These are phyloP conservation scores for Galeopsis tetrahit DNA, from an alignment of 257 asterid species.

Conservation along the genomic window DNA sequence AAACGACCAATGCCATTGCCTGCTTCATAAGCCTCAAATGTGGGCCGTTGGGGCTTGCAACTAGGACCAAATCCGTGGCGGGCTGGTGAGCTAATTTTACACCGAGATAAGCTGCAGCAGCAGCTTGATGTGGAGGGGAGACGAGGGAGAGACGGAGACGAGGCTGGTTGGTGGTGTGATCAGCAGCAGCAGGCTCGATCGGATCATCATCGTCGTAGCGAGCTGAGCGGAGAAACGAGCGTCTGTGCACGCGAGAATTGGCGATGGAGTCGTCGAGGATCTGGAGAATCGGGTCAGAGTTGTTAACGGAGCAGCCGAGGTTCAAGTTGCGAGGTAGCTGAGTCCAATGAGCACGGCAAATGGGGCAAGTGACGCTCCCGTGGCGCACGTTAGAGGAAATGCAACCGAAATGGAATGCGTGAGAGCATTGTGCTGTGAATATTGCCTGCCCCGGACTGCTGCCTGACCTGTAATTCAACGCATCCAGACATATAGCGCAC, in stretches of 20 bases:
- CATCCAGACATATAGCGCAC: conserved; percentile 87
- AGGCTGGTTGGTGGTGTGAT: conserved; percentile 46
- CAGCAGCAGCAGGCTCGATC: conserved; percentile 46
- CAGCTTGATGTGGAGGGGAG: too few species aligned
- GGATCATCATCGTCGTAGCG: conserved; percentile 93
- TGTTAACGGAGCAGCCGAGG: conserved; percentile 35
- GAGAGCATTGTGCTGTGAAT: conserved; percentile 94
- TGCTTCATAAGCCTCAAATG: conserved; percentile 90
- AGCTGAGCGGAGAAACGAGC: conserved; percentile 79
- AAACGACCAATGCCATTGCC: conserved; percentile 81
- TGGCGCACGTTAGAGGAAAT: conserved; percentile 92
- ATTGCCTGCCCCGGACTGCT: conserved; percentile 80
- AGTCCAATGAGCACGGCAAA: conserved; percentile 95
- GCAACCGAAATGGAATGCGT: conserved; percentile 89
- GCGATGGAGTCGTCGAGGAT: conserved; percentile 92
- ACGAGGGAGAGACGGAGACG: conserved; percentile 69
- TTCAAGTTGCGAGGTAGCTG: conserved; percentile 80
- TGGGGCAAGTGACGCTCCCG: conserved; percentile 90
- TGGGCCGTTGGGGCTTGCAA: conserved; percentile 85
- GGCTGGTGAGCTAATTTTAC: conserved; percentile 67
- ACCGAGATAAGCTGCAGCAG: conserved; percentile 50
- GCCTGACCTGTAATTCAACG: conserved; percentile 66
- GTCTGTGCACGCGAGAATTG: conserved; percentile 78
- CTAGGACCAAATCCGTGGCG: conserved; percentile 76
- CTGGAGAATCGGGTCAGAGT: conserved; percentile 82